phyloP scores from a whole-genome alignment of 2,329 filamentous ascomycete species.

The Colletotrichum gloeosporioides region DNA sequence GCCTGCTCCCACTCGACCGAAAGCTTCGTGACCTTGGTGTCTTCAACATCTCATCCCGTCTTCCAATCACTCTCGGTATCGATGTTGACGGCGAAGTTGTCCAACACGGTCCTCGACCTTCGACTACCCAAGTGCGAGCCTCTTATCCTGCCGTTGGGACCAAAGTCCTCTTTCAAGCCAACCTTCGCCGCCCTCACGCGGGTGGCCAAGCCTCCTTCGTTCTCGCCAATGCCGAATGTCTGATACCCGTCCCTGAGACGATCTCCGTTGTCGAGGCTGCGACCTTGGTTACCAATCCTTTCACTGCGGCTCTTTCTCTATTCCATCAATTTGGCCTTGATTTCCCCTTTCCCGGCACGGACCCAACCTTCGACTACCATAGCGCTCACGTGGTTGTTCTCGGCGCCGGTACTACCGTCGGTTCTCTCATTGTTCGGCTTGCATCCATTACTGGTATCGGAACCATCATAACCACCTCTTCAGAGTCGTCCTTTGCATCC shows the following conservation, averaged over 20 bases:
- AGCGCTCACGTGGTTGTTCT: not conserved
- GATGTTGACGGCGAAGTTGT: not conserved
- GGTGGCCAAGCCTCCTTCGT: not conserved
- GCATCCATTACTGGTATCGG: not conserved
- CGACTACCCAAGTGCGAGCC: not conserved
- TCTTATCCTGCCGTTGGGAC: not conserved
- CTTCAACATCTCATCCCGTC: not conserved
- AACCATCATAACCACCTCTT: not conserved
- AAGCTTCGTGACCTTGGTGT: not conserved
- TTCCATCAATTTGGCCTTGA: not conserved
- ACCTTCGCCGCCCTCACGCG: not conserved
- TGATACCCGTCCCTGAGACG: not conserved
- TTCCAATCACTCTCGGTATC: not conserved
- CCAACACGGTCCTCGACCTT: not conserved
- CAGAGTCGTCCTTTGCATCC: not conserved
- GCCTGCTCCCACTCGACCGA: not conserved
- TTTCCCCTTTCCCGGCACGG: not conserved
- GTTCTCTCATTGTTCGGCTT: not conserved
- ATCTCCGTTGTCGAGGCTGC: not conserved
- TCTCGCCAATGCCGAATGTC: not conserved
- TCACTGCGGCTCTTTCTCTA: slow-evolving; percentile 5
- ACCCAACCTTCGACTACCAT: not conserved
- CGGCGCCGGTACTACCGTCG: not conserved
- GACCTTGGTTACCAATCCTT: not conserved
- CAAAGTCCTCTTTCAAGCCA: not conserved